Evolutionary conservation across 768 basidiomycete genomes (phyloP).

Genomic region (Lactarius vividus): DNA sequence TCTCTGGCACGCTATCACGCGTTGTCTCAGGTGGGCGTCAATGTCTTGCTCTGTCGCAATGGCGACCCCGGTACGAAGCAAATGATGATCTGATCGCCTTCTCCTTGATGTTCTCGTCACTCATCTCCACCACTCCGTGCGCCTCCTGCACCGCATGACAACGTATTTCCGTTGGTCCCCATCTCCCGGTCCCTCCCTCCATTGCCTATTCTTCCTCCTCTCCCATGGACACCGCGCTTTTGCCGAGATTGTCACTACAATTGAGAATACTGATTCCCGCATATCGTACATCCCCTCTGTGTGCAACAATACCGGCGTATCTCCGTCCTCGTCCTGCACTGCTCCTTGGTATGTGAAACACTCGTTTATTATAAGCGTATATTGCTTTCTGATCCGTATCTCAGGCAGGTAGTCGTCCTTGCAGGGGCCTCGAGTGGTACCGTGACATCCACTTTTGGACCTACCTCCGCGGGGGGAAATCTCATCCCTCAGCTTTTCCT

Average conservation of each 20-base stretch:
- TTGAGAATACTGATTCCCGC: constrained; percentile 26
- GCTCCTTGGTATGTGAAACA: constrained; percentile 19
- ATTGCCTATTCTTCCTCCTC: constrained; percentile 7
- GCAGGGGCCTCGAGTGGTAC: constrained; percentile 24
- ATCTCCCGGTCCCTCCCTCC: constrained; percentile 9
- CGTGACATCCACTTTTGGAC: constrained; percentile 28
- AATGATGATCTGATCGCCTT: constrained; percentile 13
- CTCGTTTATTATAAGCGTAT: not conserved
- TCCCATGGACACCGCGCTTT: not conserved
- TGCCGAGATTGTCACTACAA: constrained; percentile 13
- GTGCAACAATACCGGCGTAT: constrained; percentile 10
- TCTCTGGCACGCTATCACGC: not conserved
- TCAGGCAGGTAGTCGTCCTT: constrained; percentile 25
- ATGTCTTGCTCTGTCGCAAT: constrained; percentile 22
- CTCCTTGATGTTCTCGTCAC: constrained; percentile 17
- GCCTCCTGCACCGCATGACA: constrained; percentile 20
- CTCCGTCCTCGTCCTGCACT: constrained; percentile 5
- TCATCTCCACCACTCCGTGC: constrained; percentile 9
- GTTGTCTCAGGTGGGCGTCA: constrained; percentile 14
- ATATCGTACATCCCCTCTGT: constrained; percentile 27
- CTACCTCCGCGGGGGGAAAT: constrained; percentile 5
- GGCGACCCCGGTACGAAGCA: constrained; percentile 12
- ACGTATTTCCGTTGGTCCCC: constrained; percentile 3
- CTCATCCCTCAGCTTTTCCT: constrained; percentile 30
- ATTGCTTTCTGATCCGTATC: constrained; percentile 13